Base-by-base conservation (phyloP, 139 green algal species). In the Chara braunii region DNA sequence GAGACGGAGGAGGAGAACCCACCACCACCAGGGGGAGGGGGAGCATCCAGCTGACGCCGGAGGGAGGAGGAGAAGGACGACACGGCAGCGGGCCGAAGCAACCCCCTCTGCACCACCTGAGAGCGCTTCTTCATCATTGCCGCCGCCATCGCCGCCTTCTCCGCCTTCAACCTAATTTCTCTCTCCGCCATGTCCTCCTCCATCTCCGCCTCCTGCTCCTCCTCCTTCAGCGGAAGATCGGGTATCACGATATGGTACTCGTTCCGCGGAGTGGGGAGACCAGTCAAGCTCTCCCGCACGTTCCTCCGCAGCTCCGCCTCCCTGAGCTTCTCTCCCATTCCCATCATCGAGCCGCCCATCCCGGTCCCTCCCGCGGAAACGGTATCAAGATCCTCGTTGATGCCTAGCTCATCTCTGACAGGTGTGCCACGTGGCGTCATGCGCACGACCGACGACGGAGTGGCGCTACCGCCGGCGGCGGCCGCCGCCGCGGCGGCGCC, bases 191-290 rank as follows among this genome's bases (percentile, higher is more conserved):
- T 85, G 59, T 96, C 89, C 72, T 91, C 85, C 74, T 89, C 86
- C 55, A 89, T 62, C 2, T 48, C 52, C 11, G 32, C 60, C 18
- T 29, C 43, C 32, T 69, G 51, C 23, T 33, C 26, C 6, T 72
- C 81, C 35, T 69, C 75, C 29, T 69, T 43, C n/a, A 67, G 43
- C 53, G 84, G 33, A n/a, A n/a, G n/a, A 51, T 88, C 83, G 3
- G 86, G 88, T 52, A 87, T 73, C 37, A 78, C 78, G 6, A 96
- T 73, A 63, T 81, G 48, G 74, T 95, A 97, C 83, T 95, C 89
- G 61, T 95, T 94, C 56, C 87, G 71, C 3, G 92, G 91, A 8
- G 72, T 70, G 8, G 92, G 92, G 60, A 98, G 83, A 26, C 64
- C 60, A 1, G 64, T 54, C 53, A 97, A 74, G 11, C 83, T 83